A percentile compares a stretch with the other conserved stretches of the same genome.
These are phyloP conservation scores for Tylopilus sp. DNA, from an alignment of 1,284 basidiomycete species.

Conservation along the genomic window DNA sequence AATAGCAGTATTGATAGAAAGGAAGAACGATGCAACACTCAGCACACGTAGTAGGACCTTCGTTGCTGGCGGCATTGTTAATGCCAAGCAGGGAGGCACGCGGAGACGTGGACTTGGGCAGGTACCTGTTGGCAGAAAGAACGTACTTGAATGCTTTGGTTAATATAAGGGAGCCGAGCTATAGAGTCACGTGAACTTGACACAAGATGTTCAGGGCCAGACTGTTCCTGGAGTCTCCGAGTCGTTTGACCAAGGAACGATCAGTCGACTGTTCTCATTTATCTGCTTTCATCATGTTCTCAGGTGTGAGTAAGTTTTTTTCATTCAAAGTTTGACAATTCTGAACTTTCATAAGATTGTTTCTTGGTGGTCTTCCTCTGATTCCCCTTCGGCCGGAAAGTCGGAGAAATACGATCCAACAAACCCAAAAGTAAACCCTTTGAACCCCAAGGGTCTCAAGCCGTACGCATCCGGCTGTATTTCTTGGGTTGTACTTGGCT, in stretches of 20 bases:
- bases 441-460: slow-evolving; percentile 90
- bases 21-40: slow-evolving; percentile 20
- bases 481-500: not conserved
- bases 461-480: slow-evolving; percentile 64
- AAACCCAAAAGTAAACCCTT: slow-evolving; percentile 75
- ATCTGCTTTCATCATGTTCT: slow-evolving; percentile 29
- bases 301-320: slow-evolving; percentile 28
- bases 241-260: too few species aligned
- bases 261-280: too few species aligned
- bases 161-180: too few species aligned
- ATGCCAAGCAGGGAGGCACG: not conserved
- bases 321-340: slow-evolving; percentile 22
- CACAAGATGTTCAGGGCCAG: not conserved
- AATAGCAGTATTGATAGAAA: slow-evolving; percentile 21
- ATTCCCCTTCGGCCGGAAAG: slow-evolving; percentile 37
- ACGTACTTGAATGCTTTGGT: too few species aligned
- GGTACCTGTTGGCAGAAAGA: too few species aligned
- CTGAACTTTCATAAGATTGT: slow-evolving; percentile 41
- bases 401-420: slow-evolving; percentile 64
- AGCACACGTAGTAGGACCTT: slow-evolving; percentile 24
- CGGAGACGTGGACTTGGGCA: slow-evolving; percentile 8
- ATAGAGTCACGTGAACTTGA: slow-evolving; percentile 1
- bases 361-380: slow-evolving; percentile 52
- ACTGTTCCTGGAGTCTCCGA: too few species aligned
- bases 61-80: slow-evolving; percentile 21